Conservation (phyloP, 1,139 yeast species). For the Yamadazyma dendronema region DNA sequence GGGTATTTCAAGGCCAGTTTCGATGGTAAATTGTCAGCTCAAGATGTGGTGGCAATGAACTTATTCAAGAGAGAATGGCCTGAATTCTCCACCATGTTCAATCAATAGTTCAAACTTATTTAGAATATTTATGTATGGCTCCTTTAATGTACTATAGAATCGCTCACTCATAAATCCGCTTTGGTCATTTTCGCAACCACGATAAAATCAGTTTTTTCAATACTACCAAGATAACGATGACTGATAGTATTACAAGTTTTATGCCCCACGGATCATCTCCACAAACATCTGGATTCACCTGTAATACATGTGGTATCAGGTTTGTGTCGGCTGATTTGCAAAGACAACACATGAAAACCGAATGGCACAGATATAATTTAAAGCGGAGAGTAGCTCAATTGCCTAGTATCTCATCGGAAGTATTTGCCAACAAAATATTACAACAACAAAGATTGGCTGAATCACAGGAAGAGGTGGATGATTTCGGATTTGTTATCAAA, state of each 20-base stretch:
- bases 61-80: conserved; percentile 96
- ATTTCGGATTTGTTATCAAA: conserved; percentile 57
- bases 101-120: conserved; percentile 13
- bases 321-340: conserved; percentile 80
- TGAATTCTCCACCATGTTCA: conserved; percentile 36
- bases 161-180: background rate
- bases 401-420: conserved; percentile 75
- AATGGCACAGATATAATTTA: conserved; percentile 92
- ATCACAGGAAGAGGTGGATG: conserved; percentile 52
- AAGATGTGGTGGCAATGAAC: conserved; percentile 93
- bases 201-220: no score
- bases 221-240: background rate
- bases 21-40: conserved; percentile 87
- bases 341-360: conserved; percentile 91
- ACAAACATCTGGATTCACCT: conserved; percentile 53
- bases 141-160: conserved; percentile 2
- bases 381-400: conserved; percentile 87
- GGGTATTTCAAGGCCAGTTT: conserved; percentile 97
- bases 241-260: conserved; percentile 4
- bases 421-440: conserved; percentile 74
- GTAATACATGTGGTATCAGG: conserved; percentile 82
- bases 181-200: background rate
- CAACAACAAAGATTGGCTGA: conserved; percentile 26
- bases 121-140: conserved; percentile 4
- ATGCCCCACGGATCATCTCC: conserved; percentile 37